Percentiles rank a stretch among this genome's conserved stretches.
Evolutionary conservation across 176 grass and related monocot species (phyloP).

Genomic region (Phoenix roebelenii): DNA sequence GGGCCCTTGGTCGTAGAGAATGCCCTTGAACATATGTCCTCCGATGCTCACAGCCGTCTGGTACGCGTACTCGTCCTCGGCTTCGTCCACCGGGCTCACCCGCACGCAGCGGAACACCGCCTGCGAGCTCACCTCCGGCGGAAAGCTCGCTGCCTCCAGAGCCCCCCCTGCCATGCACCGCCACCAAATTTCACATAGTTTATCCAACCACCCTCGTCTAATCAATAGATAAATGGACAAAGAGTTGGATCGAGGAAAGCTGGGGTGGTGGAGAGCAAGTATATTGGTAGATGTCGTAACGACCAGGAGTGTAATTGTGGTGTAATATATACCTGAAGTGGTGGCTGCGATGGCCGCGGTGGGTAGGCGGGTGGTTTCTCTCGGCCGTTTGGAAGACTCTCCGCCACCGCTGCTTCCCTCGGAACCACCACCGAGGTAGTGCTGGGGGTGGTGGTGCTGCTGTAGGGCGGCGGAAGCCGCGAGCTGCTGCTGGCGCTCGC

Average conservation of each 20-base stretch:
- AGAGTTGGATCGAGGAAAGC: background rate
- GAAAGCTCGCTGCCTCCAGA: slow-evolving; percentile 41
- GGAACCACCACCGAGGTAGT: background rate
- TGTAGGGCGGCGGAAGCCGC: slow-evolving; percentile 21
- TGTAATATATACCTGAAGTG: slow-evolving; percentile 41
- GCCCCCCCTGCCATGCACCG: slow-evolving; percentile 26
- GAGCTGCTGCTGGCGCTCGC: slow-evolving; percentile 76
- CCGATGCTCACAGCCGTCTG: slow-evolving; percentile 75
- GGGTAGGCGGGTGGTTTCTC: slow-evolving; percentile 24
- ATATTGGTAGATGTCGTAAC: background rate
- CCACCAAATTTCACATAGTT: background rate
- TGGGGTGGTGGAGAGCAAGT: background rate
- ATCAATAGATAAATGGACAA: too few species aligned
- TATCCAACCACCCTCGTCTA: too few species aligned
- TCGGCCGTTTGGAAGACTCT: slow-evolving; percentile 41
- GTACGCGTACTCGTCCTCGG: slow-evolving; percentile 73
- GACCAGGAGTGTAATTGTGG: background rate
- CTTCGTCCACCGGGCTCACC: slow-evolving; percentile 54
- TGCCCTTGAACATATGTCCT: slow-evolving; percentile 91
- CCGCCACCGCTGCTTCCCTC: slow-evolving; percentile 13
- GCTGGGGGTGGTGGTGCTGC: background rate
- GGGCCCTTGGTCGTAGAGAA: slow-evolving; percentile 74
- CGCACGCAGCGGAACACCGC: slow-evolving; percentile 83
- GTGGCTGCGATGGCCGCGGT: slow-evolving; percentile 20
- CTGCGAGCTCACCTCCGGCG: slow-evolving; percentile 72